Percentiles rank a stretch among this genome's conserved stretches.
Conservation (phyloP, 2,329 filamentous ascomycete species). For the Colletotrichum echinochloae region DNA sequence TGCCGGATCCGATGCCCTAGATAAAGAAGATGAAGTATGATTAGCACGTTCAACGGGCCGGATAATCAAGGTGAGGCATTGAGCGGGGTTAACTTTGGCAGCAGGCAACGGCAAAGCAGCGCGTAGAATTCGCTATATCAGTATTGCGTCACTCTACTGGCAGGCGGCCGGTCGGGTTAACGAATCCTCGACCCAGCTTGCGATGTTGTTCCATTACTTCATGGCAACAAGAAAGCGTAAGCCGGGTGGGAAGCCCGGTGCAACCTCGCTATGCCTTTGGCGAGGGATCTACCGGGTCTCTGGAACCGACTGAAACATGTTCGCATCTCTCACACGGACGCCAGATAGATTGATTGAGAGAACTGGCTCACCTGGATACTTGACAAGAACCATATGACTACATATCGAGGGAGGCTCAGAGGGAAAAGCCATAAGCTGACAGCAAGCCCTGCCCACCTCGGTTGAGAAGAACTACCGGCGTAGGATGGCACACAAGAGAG, state of each 20-base stretch:
- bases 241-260: background rate
- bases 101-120: background rate
- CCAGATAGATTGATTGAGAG: constrained; percentile 28
- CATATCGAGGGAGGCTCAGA: background rate
- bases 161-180: background rate
- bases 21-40: background rate
- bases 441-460: background rate
- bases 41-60: background rate
- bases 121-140: background rate
- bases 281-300: constrained; percentile 18
- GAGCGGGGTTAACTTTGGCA: background rate
- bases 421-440: background rate
- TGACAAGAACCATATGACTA: background rate
- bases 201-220: background rate
- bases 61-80: background rate
- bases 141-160: no score
- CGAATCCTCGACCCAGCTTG: no score
- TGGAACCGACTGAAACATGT: constrained; percentile 18
- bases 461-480: constrained; percentile 1
- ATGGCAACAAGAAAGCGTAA: background rate
- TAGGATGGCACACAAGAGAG: background rate
- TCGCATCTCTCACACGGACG: constrained; percentile 11
- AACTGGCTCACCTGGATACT: background rate
- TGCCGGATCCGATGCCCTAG: background rate
- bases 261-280: background rate